Percentiles rank a stretch among this genome's conserved stretches.
phyloP scores from a whole-genome alignment of 306 rosid genomes.

The Lotus japonicus region DNA sequence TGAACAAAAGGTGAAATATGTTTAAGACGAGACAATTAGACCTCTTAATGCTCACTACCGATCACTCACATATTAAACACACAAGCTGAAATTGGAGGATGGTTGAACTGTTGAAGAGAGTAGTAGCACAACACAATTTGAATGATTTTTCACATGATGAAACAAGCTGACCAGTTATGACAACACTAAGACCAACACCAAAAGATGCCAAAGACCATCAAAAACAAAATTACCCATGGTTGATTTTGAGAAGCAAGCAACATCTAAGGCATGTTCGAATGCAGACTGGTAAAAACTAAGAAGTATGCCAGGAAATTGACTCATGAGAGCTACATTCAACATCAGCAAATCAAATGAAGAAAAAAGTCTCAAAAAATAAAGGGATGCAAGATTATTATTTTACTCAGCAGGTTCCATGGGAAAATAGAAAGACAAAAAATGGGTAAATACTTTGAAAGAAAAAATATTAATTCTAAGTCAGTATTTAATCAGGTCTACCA shows the following conservation, averaged over 20 bases:
- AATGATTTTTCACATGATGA: neutral
- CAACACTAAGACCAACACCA: neutral
- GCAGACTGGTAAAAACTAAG: constrained; percentile 1
- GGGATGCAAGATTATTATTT: neutral
- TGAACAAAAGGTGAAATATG: constrained; percentile 15
- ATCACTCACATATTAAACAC: neutral
- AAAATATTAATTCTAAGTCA: neutral
- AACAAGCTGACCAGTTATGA: constrained; percentile 6
- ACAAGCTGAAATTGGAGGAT: neutral
- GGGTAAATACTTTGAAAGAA: neutral
- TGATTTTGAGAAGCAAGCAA: neutral
- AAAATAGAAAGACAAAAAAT: neutral
- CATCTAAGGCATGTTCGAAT: neutral
- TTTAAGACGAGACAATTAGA: neutral
- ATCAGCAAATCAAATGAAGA: neutral
- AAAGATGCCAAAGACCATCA: neutral
- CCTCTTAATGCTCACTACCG: neutral
- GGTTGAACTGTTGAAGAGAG: neutral
- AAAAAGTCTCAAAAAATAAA: neutral
- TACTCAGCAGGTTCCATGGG: neutral
- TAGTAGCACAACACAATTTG: neutral
- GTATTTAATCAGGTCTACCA: constrained; percentile 3
- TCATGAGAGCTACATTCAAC: too few species aligned
- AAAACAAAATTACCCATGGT: neutral
- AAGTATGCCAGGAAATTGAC: neutral